Percentiles rank a stretch among this genome's conserved stretches.
Evolutionary conservation across 1,139 yeast genomes (phyloP).

Genomic region (Tardiomyces digboiensis): DNA sequence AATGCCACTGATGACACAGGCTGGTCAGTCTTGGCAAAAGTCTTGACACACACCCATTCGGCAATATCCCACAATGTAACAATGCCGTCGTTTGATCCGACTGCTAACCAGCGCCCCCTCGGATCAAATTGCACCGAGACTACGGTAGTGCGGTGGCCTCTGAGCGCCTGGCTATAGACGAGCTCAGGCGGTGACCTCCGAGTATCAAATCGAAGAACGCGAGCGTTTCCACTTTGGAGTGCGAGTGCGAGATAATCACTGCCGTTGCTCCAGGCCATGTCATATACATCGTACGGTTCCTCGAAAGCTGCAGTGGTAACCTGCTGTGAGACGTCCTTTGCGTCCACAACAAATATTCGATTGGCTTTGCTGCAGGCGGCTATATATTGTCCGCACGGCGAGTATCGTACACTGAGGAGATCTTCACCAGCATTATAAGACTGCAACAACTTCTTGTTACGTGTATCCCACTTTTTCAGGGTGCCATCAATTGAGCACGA

Average conservation of each 20-base stretch:
- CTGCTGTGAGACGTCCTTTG: conserved; percentile 8
- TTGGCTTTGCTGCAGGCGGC: conserved; percentile 36
- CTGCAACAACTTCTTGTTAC: conserved; percentile 32
- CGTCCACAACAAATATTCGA: conserved; percentile 11
- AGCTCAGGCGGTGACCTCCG: conserved; percentile 7
- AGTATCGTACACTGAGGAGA: conserved; percentile 34
- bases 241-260: conserved; percentile 22
- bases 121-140: conserved; percentile 49
- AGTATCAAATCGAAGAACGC: conserved; percentile 14
- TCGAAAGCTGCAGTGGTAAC: conserved; percentile 11
- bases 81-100: conserved; percentile 65
- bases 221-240: conserved; percentile 26
- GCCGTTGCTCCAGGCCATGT: conserved; percentile 27
- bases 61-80: conserved; percentile 50
- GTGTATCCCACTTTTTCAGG: conserved; percentile 48
- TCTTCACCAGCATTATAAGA: conserved; percentile 26
- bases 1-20: conserved; percentile 23
- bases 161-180: conserved; percentile 21
- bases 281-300: conserved; percentile 26
- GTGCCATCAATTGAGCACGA: conserved; percentile 47
- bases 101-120: conserved; percentile 42
- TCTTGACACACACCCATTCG: conserved; percentile 36
- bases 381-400: conserved; percentile 45
- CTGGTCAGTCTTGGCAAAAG: conserved; percentile 38
- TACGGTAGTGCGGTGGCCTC: conserved; percentile 47